These are phyloP conservation scores for Dioscorea zingiberensis DNA, from an alignment of 106 monocot genomes.

Conservation along the genomic window DNA sequence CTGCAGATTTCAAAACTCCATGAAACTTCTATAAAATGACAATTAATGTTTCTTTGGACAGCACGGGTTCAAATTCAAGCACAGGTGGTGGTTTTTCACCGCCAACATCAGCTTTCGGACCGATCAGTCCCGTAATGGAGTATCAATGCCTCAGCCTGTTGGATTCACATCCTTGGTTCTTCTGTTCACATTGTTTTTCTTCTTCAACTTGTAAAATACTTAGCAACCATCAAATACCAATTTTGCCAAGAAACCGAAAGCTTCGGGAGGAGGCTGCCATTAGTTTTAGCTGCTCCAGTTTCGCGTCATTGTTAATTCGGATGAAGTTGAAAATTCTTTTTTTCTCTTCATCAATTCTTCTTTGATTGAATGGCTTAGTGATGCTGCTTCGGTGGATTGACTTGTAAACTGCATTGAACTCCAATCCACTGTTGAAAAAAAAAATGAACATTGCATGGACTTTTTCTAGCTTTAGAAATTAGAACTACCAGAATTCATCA, in stretches of 20 bases:
- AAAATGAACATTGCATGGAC: too few relatives aligned
- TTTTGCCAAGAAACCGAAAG: conserved; percentile 13
- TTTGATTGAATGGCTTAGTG: too few relatives aligned
- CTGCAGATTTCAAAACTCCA: neutral
- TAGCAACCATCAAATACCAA: neutral
- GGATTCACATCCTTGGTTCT: conserved; percentile 1
- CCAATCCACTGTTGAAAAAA: too few relatives aligned
- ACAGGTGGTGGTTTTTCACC: conserved; percentile 2
- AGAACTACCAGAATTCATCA: too few relatives aligned
- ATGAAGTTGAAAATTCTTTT: too few relatives aligned
- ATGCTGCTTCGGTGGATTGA: too few relatives aligned
- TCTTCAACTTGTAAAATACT: conserved; percentile 14
- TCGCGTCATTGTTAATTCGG: too few relatives aligned
- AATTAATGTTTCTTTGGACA: conserved; percentile 12
- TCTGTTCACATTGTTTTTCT: conserved; percentile 9
- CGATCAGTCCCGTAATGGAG: conserved; percentile 17
- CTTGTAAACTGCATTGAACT: too few relatives aligned
- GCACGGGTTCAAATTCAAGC: conserved; percentile 22
- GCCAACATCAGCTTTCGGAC: conserved; percentile 26
- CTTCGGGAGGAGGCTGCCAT: neutral
- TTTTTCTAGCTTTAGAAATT: too few relatives aligned
- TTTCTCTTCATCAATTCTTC: too few relatives aligned
- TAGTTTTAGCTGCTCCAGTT: too few relatives aligned
- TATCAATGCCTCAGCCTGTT: neutral
- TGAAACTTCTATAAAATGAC: neutral